phyloP scores from a whole-genome alignment of 371 early-diverging fungal genomes.

The Syncephalastrum monosporum region DNA sequence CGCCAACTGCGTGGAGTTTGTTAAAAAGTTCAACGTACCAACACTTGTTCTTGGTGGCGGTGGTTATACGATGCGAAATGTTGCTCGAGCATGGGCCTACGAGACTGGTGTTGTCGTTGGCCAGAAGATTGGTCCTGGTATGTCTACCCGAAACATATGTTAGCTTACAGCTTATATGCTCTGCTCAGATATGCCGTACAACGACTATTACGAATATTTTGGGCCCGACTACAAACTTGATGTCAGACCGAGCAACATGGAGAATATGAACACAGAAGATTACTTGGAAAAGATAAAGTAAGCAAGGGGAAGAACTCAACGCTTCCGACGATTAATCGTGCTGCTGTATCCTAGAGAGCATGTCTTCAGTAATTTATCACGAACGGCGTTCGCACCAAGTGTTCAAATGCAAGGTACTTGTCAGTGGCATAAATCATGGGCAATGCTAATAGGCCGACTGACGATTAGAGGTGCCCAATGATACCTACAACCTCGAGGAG shows the following conservation, averaged over 20 bases:
- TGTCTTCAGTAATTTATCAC: constrained; percentile 76
- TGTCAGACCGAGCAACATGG: constrained; percentile 88
- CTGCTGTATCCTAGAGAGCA: constrained; percentile 21
- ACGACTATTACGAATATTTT: constrained; percentile 85
- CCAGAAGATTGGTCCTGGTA: constrained; percentile 63
- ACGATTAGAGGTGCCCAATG: constrained; percentile 42
- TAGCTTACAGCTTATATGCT: not conserved
- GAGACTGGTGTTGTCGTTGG: constrained; percentile 95
- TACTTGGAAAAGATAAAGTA: constrained; percentile 78
- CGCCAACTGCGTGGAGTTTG: constrained; percentile 91
- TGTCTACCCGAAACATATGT: not conserved
- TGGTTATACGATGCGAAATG: constrained; percentile 99
- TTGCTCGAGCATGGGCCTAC: constrained; percentile 97
- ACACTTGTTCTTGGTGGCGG: constrained; percentile 98
- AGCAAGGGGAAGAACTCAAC: constrained; percentile 1
- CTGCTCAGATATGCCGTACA: constrained; percentile 66
- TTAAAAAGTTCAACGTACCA: constrained; percentile 93
- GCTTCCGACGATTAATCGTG: not conserved
- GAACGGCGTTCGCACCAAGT: constrained; percentile 78
- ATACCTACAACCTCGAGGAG: constrained; percentile 49
- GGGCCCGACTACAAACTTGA: constrained; percentile 86
- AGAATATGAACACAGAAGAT: constrained; percentile 79
- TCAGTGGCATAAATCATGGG: not conserved
- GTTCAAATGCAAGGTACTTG: constrained; percentile 53
- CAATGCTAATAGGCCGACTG: too few relatives aligned